These are phyloP conservation scores for Calendula officinalis DNA, from an alignment of 129 eudicot genomes.

Conservation along the genomic window DNA sequence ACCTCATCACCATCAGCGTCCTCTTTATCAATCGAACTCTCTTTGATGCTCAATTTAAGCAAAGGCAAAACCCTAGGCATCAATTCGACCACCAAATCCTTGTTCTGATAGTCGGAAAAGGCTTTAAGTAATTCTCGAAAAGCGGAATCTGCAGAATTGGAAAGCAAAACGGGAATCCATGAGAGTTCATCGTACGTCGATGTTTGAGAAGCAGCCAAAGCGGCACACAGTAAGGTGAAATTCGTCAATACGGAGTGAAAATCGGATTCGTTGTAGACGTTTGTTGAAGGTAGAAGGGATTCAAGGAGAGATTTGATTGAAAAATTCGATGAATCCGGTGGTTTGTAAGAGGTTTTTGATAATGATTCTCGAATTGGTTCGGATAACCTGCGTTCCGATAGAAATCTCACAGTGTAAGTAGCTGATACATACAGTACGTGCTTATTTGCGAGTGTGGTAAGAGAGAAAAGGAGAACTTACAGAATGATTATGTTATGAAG, in stretches of 20 bases:
- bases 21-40: constrained; percentile 58
- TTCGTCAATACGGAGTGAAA: constrained; percentile 30
- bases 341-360: constrained; percentile 40
- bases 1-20: constrained; percentile 50
- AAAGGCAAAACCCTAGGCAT: constrained; percentile 64
- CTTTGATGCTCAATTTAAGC: constrained; percentile 62
- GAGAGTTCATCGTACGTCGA: constrained; percentile 55
- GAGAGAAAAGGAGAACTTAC: constrained; percentile 31
- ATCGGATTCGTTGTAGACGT: constrained; percentile 10
- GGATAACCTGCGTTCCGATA: constrained; percentile 45
- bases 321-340: constrained; percentile 51
- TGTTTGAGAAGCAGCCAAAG: constrained; percentile 52
- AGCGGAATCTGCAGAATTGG: constrained; percentile 45
- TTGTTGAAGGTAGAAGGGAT: constrained; percentile 48
- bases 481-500: constrained; percentile 37
- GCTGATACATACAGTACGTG: not conserved
- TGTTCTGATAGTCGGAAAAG: constrained; percentile 28
- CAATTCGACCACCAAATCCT: constrained; percentile 62
- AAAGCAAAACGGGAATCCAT: constrained; percentile 63
- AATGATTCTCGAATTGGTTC: constrained; percentile 47
- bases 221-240: constrained; percentile 67
- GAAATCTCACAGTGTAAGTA: not conserved
- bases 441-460: not conserved
- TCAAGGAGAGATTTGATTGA: constrained; percentile 63
- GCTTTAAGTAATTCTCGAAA: constrained; percentile 39